A percentile compares a stretch with the other conserved stretches of the same genome.
Conservation (phyloP, 495 filamentous ascomycete genomes). For the Chaetomium cochliodes region DNA sequence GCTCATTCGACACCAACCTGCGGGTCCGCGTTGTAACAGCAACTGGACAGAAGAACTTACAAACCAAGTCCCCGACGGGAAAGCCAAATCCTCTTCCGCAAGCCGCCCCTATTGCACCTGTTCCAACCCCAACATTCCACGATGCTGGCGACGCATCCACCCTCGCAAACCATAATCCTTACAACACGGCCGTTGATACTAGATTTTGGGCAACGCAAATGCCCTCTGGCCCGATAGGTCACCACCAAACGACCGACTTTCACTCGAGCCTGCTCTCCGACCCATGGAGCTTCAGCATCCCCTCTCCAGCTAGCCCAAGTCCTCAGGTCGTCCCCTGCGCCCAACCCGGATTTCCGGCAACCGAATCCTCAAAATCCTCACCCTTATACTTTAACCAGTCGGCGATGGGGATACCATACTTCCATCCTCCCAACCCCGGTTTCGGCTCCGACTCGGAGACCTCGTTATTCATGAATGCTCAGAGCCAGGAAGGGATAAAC, state of each 20-base stretch:
- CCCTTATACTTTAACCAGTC: not conserved
- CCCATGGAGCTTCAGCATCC: not conserved
- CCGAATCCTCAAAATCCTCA: not conserved
- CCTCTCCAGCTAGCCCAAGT: not conserved
- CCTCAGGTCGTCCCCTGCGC: not conserved
- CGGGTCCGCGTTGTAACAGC: conserved; percentile 33
- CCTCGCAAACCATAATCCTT: not conserved
- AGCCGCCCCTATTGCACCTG: not conserved
- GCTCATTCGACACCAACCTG: conserved; percentile 41
- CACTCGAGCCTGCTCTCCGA: not conserved
- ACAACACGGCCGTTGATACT: not conserved
- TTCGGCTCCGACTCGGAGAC: not conserved
- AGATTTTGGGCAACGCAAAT: not conserved
- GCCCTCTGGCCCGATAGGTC: too few relatives aligned
- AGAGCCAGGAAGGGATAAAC: not conserved
- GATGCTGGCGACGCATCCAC: not conserved
- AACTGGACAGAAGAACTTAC: conserved; percentile 31
- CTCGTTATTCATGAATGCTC: not conserved
- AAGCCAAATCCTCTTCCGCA: not conserved
- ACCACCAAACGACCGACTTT: not conserved
- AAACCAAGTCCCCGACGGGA: conserved; percentile 8
- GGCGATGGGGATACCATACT: not conserved
- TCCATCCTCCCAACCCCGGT: not conserved
- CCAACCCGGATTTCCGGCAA: not conserved
- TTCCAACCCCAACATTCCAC: too few relatives aligned